Base-by-base conservation (phyloP, 1,284 basidiomycete species). In the Cutaneotrichosporon cutaneum region DNA sequence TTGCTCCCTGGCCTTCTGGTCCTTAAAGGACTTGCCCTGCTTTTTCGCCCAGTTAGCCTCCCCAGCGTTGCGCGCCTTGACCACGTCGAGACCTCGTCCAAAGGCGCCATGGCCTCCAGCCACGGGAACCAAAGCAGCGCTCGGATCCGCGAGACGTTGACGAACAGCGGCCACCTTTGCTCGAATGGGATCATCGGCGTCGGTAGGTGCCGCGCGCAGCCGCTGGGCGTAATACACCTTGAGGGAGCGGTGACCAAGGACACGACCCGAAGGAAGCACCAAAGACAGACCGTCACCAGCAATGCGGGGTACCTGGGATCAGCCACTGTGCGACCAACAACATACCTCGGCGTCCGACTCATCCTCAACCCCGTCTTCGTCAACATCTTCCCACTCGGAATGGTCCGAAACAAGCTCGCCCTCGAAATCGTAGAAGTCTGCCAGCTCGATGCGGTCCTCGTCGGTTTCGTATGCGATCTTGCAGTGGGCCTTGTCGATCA, bases 401-500 rank as follows among this genome's bases (percentile, higher is more conserved):
- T 81, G 77, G 9, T 82, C 83, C 60, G 86, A 84, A 0, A 89
- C 88, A 72, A 94, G 94, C 21, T 88, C 91, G 2, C 84, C 81
- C 0, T 87, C 85, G 77, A 95, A 99, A 78, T 97, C 92, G 80
- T 98, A 99, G 76, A 85, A 98, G 70, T 98, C 95, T 0, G 93
- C 90, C 7, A 96, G 71, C 73, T 97, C 94, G 52, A 95, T 84
- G 53, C 87, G 85, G 71, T 98, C 92, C 48, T 83, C 79, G 69
- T 90, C 87, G 1, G 84, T 82, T 59, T 93, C 90, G 77, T 97
- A 99, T 0, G 92, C 90, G 64, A 99, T 86, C 80, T 97, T 97
- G 85, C 94, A 97, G 73, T 99, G 96, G 47, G 85, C 85, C 80
- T 96, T 97, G 82, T 94, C 93, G 56, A 87, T 68, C 94, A 97